phyloP scores from a whole-genome alignment of 768 basidiomycete species.

The Psilocybe azurescens region DNA sequence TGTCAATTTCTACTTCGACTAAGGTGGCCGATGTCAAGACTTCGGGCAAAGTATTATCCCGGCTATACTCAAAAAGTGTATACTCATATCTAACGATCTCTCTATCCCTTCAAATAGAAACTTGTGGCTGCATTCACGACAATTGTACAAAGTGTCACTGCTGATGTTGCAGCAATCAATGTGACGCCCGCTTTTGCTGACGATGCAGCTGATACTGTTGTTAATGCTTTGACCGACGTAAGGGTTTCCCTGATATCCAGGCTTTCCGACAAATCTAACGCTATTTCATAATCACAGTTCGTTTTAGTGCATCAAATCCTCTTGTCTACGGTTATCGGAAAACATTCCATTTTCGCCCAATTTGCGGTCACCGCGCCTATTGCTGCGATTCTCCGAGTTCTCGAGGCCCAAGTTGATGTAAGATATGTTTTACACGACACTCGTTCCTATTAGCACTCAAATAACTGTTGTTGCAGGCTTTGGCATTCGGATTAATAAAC shows the following conservation, averaged over 20 bases:
- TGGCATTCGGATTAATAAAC: too few species aligned
- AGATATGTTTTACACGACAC: not conserved
- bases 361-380: constrained; percentile 16
- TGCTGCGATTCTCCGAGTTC: not conserved
- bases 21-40: not conserved
- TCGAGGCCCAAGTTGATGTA: constrained; percentile 14
- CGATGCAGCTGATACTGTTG: not conserved
- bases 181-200: constrained; percentile 3
- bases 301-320: constrained; percentile 14
- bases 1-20: not conserved
- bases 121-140: not conserved
- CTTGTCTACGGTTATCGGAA: constrained; percentile 17
- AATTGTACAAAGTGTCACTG: not conserved
- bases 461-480: too few species aligned
- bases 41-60: not conserved
- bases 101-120: not conserved
- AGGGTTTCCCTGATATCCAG: not conserved
- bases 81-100: not conserved
- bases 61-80: not conserved
- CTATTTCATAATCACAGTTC: constrained; percentile 3
- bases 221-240: constrained; percentile 1
- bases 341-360: constrained; percentile 19
- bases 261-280: not conserved
- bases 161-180: not conserved
- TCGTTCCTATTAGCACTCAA: too few species aligned